Evolutionary conservation across 2,329 filamentous ascomycete genomes (phyloP), one percentile per base, ranked within the genome.

Genomic region (Cladophialophora chaetospira): DNA sequence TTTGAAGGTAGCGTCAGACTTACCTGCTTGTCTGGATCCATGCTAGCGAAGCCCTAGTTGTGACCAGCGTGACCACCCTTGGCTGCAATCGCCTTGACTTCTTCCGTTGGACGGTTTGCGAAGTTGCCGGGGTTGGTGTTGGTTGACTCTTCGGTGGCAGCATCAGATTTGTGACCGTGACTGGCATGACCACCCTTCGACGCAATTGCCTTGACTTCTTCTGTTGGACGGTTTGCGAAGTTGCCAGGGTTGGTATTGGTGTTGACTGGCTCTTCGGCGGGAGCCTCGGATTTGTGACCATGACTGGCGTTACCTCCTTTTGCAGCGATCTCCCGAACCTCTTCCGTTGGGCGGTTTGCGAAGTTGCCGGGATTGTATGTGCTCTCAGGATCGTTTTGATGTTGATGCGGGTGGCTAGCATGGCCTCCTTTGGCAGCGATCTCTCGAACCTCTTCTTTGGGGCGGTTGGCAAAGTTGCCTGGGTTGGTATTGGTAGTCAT

Each of bases 121-220:
- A 72, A 71, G 59, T 73, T 73, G n/a, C 69, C 68, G 23, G 70
- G 68, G 50, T 71, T 68, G 33, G 29, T 42, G 53, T 60, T 62
- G 49, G 29, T 55, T 13, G 5, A 8, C 5, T 9, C n/a, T n/a
- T 21, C 23, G 15, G 19, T 21, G 10, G 28, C n/a, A 5, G 2
- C 4, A n/a, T n/a, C n/a, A n/a, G n/a, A n/a, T n/a, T n/a, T n/a
- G n/a, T n/a, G n/a, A n/a, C n/a, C n/a, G n/a, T n/a, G n/a, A 50
- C 66, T 70, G 28, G 67, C 63, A 43, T 72, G 69, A 11, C 68
- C 69, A 42, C 70, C 70, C 62, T 72, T 70, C 47, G 62, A 63
- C 43, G 70, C 73, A 52, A 78, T 77, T 11, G 71, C 67, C 26
- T 68, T 66, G 3, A 77, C 71, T n/a, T 66, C 67, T 56, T 69